Evolutionary conservation across 2,329 filamentous ascomycete genomes (phyloP).

Genomic region (Incumbomyces lentus): DNA sequence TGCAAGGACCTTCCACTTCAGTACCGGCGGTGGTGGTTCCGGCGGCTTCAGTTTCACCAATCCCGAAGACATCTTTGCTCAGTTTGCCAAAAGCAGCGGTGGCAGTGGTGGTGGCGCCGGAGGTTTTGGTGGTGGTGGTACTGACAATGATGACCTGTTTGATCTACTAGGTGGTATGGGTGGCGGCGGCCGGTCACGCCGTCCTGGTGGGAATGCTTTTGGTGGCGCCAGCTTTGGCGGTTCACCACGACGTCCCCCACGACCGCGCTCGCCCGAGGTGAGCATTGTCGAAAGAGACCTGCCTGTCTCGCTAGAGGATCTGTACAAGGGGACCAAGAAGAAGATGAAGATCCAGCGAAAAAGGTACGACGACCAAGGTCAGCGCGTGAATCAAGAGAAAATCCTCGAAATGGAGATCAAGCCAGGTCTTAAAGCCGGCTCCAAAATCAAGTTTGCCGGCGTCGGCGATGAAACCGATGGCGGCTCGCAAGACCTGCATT

Average conservation of each 20-base stretch:
- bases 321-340: constrained; percentile 80
- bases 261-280: constrained; percentile 61
- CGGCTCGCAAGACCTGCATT: constrained; percentile 88
- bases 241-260: constrained; percentile 15
- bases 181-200: constrained; percentile 33
- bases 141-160: constrained; percentile 1
- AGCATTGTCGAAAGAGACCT: constrained; percentile 81
- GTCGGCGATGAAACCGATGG: constrained; percentile 97
- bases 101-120: constrained; percentile 21
- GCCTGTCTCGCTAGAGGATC: constrained; percentile 72
- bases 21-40: constrained; percentile 34
- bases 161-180: constrained; percentile 30
- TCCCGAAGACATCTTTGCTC: constrained; percentile 72
- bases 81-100: constrained; percentile 59
- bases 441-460: constrained; percentile 95
- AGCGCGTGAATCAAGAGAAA: constrained; percentile 76
- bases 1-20: constrained; percentile 43
- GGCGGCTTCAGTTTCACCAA: constrained; percentile 73
- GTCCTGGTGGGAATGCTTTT: constrained; percentile 33
- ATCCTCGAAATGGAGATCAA: constrained; percentile 94
- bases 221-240: constrained; percentile 22
- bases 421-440: constrained; percentile 87
- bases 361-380: constrained; percentile 75
- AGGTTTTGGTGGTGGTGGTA: constrained; percentile 25
- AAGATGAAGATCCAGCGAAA: constrained; percentile 98